These are phyloP conservation scores for Epichloe baconii DNA, from an alignment of 2,329 filamentous ascomycete species.

Conservation along the genomic window DNA sequence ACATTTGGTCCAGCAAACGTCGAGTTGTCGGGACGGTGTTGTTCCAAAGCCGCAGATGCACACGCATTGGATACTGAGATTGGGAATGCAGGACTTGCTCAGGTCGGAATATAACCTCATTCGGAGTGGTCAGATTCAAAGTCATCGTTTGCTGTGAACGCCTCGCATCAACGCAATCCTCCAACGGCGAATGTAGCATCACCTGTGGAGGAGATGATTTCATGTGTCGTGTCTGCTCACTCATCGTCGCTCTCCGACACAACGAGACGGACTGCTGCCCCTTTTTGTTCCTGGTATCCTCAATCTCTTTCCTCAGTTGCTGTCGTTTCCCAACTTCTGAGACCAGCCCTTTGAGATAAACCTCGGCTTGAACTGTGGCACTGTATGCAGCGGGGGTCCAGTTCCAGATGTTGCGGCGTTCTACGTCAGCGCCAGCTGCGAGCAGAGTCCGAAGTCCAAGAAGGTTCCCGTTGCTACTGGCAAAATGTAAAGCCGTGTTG, in stretches of 20 bases:
- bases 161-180: background rate
- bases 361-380: constrained; percentile 69
- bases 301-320: constrained; percentile 26
- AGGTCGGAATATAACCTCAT: background rate
- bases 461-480: constrained; percentile 67
- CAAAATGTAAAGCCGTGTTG: constrained; percentile 83
- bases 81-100: background rate
- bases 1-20: background rate
- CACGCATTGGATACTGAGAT: background rate
- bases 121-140: background rate
- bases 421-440: constrained; percentile 63
- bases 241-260: constrained; percentile 23
- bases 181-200: background rate
- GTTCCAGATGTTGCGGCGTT: constrained; percentile 58
- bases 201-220: constrained; percentile 5
- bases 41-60: background rate
- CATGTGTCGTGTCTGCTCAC: constrained; percentile 14
- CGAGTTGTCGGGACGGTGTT: background rate
- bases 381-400: constrained; percentile 81
- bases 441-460: constrained; percentile 65
- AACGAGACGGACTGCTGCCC: constrained; percentile 31
- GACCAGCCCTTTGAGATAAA: constrained; percentile 69
- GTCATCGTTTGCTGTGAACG: background rate
- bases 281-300: constrained; percentile 30
- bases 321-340: constrained; percentile 53